Evolutionary conservation across 768 basidiomycete species (phyloP).

Genomic region (Chalciporus sphaerocephalus): DNA sequence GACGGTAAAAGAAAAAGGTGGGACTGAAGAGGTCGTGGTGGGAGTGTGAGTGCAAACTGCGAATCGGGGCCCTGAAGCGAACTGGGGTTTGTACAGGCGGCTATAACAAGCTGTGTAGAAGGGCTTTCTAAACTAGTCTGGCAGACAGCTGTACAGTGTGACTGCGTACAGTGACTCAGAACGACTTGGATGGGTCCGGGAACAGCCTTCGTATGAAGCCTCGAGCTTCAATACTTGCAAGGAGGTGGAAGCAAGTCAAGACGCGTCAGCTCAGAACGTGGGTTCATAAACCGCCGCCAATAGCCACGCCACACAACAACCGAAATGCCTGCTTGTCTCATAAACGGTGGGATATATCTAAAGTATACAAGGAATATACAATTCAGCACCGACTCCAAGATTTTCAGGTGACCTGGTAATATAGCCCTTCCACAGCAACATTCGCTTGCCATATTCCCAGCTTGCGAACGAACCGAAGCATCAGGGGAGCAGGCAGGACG

Average conservation of each 20-base stretch:
- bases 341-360: neutral
- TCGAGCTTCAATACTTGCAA: too few species aligned
- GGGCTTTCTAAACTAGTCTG: neutral
- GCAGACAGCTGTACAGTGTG: neutral
- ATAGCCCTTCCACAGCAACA: conserved; percentile 70
- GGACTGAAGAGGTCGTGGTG: conserved; percentile 20
- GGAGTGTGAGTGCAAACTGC: conserved; percentile 17
- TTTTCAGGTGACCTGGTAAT: conserved; percentile 34
- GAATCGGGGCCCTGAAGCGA: conserved; percentile 8
- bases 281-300: conserved; percentile 20
- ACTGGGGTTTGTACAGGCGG: conserved; percentile 2
- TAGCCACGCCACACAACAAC: conserved; percentile 31
- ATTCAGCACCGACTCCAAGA: neutral
- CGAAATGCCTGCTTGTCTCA: conserved; percentile 1
- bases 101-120: conserved; percentile 26
- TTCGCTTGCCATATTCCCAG: conserved; percentile 83
- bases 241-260: conserved; percentile 31
- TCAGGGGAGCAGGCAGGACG: conserved; percentile 63
- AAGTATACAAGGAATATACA: neutral
- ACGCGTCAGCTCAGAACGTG: conserved; percentile 34
- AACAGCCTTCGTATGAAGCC: neutral
- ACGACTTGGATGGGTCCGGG: neutral
- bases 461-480: conserved; percentile 58
- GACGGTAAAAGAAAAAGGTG: conserved; percentile 16
- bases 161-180: neutral